Evolutionary conservation across 495 filamentous ascomycete genomes (phyloP).

Genomic region (Aspergillus sclerotioniger): DNA sequence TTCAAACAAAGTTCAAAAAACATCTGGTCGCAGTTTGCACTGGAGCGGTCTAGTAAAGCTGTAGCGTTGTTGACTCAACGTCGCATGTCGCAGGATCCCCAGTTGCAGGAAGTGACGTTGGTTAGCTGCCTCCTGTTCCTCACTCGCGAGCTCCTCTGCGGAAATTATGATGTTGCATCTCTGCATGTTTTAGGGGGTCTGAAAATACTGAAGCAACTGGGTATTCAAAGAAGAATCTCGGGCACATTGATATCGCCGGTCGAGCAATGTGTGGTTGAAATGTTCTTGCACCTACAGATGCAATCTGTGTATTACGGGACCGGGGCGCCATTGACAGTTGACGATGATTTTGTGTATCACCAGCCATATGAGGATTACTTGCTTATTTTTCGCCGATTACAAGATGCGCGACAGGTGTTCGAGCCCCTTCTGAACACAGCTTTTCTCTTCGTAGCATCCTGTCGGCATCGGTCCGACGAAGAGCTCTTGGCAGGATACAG

Average conservation of each 20-base stretch:
- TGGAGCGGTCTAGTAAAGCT: background rate
- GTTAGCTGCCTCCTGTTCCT: background rate
- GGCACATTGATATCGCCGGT: background rate
- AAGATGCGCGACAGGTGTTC: background rate
- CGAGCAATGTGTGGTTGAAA: background rate
- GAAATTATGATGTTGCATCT: background rate
- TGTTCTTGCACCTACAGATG: background rate
- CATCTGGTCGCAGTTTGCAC: background rate
- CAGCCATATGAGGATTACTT: background rate
- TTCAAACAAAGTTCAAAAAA: too few relatives aligned
- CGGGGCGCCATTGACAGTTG: background rate
- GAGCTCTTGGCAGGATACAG: background rate
- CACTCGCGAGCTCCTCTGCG: background rate
- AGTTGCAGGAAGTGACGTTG: background rate
- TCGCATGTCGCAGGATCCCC: background rate
- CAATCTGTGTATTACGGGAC: constrained; percentile 1
- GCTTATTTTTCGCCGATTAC: background rate
- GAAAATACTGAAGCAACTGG: background rate
- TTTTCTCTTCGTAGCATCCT: background rate
- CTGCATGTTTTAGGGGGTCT: background rate
- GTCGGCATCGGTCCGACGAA: background rate
- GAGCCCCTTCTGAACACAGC: background rate
- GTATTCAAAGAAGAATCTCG: background rate
- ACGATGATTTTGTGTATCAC: background rate
- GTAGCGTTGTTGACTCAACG: background rate